These are phyloP conservation scores for Gautieria morchelliformis DNA, from an alignment of 768 basidiomycete species.

Conservation along the genomic window DNA sequence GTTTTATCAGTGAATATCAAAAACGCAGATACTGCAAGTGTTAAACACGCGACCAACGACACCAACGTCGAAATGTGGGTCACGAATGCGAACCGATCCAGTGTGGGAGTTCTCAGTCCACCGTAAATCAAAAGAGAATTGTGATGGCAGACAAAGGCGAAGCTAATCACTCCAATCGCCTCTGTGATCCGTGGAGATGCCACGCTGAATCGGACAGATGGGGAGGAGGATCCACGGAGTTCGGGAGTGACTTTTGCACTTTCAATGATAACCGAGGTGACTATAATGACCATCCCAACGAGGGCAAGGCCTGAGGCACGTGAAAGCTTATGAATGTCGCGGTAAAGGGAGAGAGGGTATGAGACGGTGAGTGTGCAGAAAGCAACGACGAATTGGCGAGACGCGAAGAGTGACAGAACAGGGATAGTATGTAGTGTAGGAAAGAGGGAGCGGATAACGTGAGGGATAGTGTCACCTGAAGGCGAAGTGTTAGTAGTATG, in stretches of 20 bases:
- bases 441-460: conserved; percentile 82
- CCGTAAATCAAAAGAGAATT: conserved; percentile 97
- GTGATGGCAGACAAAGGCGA: conserved; percentile 96
- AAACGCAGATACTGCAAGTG: conserved; percentile 80
- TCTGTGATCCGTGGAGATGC: conserved; percentile 79
- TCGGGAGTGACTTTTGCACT: conserved; percentile 66
- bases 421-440: conserved; percentile 57
- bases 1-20: conserved; percentile 86
- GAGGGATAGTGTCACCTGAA: conserved; percentile 90
- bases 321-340: conserved; percentile 95
- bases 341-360: conserved; percentile 90
- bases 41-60: conserved; percentile 75
- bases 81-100: conserved; percentile 87
- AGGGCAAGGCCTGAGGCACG: conserved; percentile 88
- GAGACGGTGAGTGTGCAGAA: conserved; percentile 84
- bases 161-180: conserved; percentile 95
- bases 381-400: conserved; percentile 83
- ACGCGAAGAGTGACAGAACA: conserved; percentile 65
- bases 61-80: conserved; percentile 86
- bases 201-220: conserved; percentile 62
- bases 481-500: neutral
- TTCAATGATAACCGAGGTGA: conserved; percentile 73
- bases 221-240: conserved; percentile 56
- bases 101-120: conserved; percentile 81
- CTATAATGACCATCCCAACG: conserved; percentile 90